A percentile compares a stretch with the other conserved stretches of the same genome.
Conservation (phyloP, 257 asterid genomes). For the Buddleja alternifolia region DNA sequence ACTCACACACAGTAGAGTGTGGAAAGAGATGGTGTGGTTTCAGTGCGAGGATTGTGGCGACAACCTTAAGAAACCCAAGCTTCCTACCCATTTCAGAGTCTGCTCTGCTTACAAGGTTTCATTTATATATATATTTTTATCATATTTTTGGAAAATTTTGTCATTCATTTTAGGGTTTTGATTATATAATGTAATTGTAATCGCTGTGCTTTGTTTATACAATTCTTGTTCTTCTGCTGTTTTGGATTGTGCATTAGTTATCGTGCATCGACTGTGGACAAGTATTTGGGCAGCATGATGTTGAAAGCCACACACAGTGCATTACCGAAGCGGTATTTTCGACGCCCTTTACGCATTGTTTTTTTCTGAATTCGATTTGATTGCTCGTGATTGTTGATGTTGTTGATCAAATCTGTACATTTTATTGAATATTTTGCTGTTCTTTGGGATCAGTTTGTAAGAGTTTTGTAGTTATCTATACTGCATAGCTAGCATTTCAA, state of each 20-base stretch:
- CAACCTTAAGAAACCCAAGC: constrained; percentile 90
- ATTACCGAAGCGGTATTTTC: constrained; percentile 80
- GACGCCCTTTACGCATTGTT: not conserved
- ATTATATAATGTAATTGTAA: not conserved
- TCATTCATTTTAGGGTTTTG: not conserved
- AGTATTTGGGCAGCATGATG: constrained; percentile 69
- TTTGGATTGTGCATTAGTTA: constrained; percentile 42
- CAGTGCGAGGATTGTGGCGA: constrained; percentile 98
- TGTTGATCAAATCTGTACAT: not conserved
- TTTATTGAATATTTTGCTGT: not conserved
- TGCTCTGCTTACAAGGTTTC: constrained; percentile 90
- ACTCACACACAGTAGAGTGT: constrained; percentile 25
- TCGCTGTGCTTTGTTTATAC: not conserved
- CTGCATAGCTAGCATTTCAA: not conserved
- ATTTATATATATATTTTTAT: not conserved
- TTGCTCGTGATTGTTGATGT: not conserved
- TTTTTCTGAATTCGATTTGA: constrained; percentile 1
- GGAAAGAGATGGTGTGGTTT: constrained; percentile 87
- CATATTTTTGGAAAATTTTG: not conserved
- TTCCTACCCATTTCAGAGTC: constrained; percentile 75
- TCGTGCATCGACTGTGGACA: constrained; percentile 96
- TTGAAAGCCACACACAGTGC: constrained; percentile 89
- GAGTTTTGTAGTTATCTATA: not conserved
- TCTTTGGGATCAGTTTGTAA: not conserved
- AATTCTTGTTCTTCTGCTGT: constrained; percentile 8